A percentile compares a stretch with the other conserved stretches of the same genome.
These are phyloP conservation scores for Candida caryicola DNA, from an alignment of 805 yeast species.

Conservation along the genomic window DNA sequence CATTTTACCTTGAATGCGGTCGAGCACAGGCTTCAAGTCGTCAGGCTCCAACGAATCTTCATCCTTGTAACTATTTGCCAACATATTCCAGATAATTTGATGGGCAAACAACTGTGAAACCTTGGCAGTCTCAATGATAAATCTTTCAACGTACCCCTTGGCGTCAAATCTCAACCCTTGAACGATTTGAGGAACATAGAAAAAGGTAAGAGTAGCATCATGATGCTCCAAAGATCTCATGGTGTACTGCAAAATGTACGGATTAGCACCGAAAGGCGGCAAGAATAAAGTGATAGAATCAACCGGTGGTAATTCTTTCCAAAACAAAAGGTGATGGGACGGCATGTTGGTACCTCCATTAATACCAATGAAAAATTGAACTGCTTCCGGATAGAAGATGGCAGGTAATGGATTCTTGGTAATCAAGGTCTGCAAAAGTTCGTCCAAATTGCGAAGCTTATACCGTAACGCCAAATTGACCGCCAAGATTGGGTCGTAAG, in stretches of 20 bases:
- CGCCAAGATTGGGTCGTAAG: conserved; percentile 69
- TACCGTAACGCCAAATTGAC: conserved; percentile 64
- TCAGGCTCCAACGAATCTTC: conserved; percentile 84
- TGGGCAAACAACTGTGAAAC: conserved; percentile 91
- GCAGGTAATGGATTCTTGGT: conserved; percentile 58
- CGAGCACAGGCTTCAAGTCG: conserved; percentile 77
- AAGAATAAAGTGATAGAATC: conserved; percentile 80
- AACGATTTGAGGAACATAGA: conserved; percentile 97
- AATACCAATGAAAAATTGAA: conserved; percentile 49
- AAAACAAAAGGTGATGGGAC: conserved; percentile 49
- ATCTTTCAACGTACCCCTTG: conserved; percentile 82
- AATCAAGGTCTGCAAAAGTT: conserved; percentile 45
- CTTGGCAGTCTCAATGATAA: conserved; percentile 87
- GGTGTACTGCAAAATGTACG: conserved; percentile 77
- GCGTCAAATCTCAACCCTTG: conserved; percentile 83
- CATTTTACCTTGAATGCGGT: conserved; percentile 66
- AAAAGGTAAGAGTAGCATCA: conserved; percentile 84
- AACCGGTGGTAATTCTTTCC: conserved; percentile 78
- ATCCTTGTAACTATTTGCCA: conserved; percentile 87
- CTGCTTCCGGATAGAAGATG: conserved; percentile 54
- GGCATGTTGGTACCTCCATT: conserved; percentile 38
- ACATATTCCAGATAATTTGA: conserved; percentile 97
- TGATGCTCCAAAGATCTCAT: conserved; percentile 86
- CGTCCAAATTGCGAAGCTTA: conserved; percentile 40
- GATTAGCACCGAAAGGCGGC: conserved; percentile 66